phyloP scores from a whole-genome alignment of 352 stramenopile genomes.

The Phytophthora parvispora region DNA sequence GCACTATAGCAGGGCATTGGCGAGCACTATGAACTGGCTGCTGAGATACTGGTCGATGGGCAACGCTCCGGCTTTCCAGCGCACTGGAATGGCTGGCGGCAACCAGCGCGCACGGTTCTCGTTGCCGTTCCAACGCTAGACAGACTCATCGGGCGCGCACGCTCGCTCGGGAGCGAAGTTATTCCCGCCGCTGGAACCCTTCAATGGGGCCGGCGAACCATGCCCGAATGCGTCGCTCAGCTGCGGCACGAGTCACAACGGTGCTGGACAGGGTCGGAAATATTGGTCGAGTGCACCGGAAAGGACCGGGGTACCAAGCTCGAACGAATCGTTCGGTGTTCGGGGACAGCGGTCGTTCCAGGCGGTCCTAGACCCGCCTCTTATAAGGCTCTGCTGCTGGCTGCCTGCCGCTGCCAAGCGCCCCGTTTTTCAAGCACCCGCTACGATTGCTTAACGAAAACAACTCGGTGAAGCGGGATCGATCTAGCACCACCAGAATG shows the following conservation, averaged over 20 bases:
- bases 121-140: slow-evolving; percentile 18
- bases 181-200: slow-evolving; percentile 30
- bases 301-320: neutral
- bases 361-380: too few species aligned
- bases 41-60: slow-evolving; percentile 20
- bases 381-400: too few species aligned
- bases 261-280: neutral
- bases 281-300: neutral
- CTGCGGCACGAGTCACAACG: neutral
- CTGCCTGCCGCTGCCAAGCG: neutral
- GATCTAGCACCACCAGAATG: neutral
- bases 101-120: neutral
- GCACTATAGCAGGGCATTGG: neutral
- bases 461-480: neutral
- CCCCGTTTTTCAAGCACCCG: neutral
- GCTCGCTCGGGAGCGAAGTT: neutral
- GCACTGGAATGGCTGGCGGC: slow-evolving; percentile 21
- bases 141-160: slow-evolving; percentile 9
- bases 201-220: slow-evolving; percentile 18
- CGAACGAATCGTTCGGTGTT: too few species aligned
- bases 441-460: neutral
- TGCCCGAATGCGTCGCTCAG: slow-evolving; percentile 9
- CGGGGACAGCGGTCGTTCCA: too few species aligned
- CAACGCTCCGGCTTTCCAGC: slow-evolving; percentile 19
- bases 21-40: slow-evolving; percentile 13